These are phyloP conservation scores for Rhizophagus prolifer DNA, from an alignment of 192 early-diverging fungal species.

Conservation along the genomic window DNA sequence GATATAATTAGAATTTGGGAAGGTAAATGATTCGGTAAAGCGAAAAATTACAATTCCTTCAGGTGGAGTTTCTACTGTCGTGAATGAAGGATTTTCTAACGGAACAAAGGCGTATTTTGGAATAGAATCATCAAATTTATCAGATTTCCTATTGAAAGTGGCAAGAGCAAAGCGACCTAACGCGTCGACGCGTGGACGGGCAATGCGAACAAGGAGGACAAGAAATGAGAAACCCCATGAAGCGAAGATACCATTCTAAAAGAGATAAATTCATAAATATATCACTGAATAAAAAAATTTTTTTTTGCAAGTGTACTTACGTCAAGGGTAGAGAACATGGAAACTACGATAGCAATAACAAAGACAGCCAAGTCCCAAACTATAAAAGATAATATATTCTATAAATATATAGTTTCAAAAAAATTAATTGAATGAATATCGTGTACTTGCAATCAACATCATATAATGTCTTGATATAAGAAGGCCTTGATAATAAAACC, in stretches of 20 bases:
- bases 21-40: conserved; percentile 61
- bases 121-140: background rate
- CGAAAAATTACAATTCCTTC: conserved; percentile 70
- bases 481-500: conserved; percentile 3
- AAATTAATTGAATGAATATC: background rate
- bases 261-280: conserved; percentile 37
- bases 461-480: background rate
- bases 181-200: conserved; percentile 57
- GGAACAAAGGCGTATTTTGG: background rate
- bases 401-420: background rate
- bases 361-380: conserved; percentile 55
- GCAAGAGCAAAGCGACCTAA: conserved; percentile 43
- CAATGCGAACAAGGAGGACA: conserved; percentile 75
- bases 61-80: conserved; percentile 37
- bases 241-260: conserved; percentile 79
- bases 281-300: background rate
- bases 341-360: conserved; percentile 52
- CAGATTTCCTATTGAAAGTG: conserved; percentile 11
- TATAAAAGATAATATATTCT: background rate
- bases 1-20: conserved; percentile 55
- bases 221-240: conserved; percentile 69
- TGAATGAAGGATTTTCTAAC: background rate
- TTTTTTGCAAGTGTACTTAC: conserved; percentile 38
- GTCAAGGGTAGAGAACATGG: conserved; percentile 59
- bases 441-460: background rate